Evolutionary conservation across 257 asterid species (phyloP).

Genomic region (Solanum lycopersicoides): DNA sequence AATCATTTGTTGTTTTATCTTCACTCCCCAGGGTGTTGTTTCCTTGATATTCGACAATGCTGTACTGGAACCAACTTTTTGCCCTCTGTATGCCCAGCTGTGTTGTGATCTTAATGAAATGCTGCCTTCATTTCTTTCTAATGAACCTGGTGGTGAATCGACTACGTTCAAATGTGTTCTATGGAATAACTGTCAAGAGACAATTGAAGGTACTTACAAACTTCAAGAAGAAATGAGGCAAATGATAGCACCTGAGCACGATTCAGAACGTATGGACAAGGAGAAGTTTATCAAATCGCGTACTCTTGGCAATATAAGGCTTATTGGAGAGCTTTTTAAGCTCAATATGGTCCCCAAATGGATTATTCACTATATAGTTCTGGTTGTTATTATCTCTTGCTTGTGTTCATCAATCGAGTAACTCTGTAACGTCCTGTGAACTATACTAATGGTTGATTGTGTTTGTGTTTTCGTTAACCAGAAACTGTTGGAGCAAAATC

Average conservation of each 20-base stretch:
- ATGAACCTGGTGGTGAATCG: conserved; percentile 81
- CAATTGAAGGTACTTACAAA: conserved; percentile 72
- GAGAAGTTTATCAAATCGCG: conserved; percentile 76
- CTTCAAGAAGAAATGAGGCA: conserved; percentile 72
- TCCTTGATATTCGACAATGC: conserved; percentile 91
- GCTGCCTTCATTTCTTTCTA: conserved; percentile 83
- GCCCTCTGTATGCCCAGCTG: conserved; percentile 81
- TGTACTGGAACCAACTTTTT: conserved; percentile 84
- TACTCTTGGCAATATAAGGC: conserved; percentile 83
- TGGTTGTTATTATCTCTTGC: no score
- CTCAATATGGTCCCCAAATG: conserved; percentile 89
- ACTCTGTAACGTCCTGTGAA: no score
- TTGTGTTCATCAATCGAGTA: no score
- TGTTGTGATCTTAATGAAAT: conserved; percentile 77
- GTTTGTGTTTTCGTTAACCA: no score
- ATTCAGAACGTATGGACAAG: conserved; percentile 67
- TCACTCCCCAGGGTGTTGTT: neutral
- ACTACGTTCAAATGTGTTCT: conserved; percentile 75
- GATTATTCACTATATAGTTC: conserved; percentile 7
- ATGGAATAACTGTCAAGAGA: conserved; percentile 76
- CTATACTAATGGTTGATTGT: no score
- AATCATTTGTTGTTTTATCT: neutral
- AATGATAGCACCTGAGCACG: conserved; percentile 84
- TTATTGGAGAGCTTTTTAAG: conserved; percentile 93
- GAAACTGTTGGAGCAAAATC: no score